Conservation (phyloP, 140 eudicot genomes). For the Bidens hawaiensis region DNA sequence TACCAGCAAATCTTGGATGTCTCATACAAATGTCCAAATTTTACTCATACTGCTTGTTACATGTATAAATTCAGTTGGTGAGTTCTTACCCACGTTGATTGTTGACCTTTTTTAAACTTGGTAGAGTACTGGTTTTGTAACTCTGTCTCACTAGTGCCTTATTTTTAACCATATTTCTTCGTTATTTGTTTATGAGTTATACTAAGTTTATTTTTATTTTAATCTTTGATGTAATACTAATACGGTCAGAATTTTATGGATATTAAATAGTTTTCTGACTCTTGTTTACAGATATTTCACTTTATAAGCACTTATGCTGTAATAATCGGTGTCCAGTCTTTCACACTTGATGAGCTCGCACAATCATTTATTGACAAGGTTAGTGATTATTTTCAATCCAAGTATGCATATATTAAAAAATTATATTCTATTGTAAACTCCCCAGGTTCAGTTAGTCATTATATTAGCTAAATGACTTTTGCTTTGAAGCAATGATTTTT, state of each 20-base stretch:
- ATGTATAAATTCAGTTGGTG: neutral
- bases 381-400: conserved; percentile 24
- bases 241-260: neutral
- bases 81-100: neutral
- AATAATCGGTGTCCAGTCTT: conserved; percentile 47
- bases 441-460: conserved; percentile 5
- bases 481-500: conserved; percentile 9
- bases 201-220: neutral
- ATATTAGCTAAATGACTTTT: conserved; percentile 8
- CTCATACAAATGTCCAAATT: neutral
- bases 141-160: neutral
- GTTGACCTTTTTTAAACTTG: neutral
- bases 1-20: neutral
- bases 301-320: conserved; percentile 79
- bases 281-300: conserved; percentile 66
- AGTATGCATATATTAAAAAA: neutral
- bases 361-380: conserved; percentile 84
- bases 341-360: conserved; percentile 83
- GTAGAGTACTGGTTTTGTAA: neutral
- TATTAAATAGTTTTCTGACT: conserved; percentile 13
- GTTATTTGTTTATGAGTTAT: neutral
- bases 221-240: neutral
- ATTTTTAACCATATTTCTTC: neutral
- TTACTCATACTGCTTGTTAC: neutral
- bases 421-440: conserved; percentile 1